Conservation (phyloP, 2,329 filamentous ascomycete genomes). For the Stemphylium beticola region DNA sequence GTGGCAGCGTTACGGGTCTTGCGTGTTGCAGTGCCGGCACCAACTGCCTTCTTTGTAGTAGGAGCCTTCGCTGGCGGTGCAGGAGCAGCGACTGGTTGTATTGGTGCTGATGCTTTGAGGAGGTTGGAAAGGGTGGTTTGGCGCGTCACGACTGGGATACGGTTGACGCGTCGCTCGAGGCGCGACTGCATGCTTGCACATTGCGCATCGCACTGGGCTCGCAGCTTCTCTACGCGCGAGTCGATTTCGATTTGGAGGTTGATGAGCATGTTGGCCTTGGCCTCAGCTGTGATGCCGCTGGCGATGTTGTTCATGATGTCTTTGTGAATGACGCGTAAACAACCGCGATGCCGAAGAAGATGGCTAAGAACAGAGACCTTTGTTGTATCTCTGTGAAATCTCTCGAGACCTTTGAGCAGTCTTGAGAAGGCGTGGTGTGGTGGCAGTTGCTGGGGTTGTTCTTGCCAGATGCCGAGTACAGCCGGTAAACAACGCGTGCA, state of each 20-base stretch:
- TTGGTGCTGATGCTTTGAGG: constrained; percentile 51
- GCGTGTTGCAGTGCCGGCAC: constrained; percentile 11
- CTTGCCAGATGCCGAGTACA: neutral
- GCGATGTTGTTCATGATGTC: constrained; percentile 27
- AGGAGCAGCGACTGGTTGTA: constrained; percentile 12
- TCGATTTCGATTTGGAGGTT: constrained; percentile 65
- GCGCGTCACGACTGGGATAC: constrained; percentile 81
- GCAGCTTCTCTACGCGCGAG: constrained; percentile 83
- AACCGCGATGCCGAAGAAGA: neutral
- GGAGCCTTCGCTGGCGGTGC: constrained; percentile 16
- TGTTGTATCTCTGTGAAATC: neutral
- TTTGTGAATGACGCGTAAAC: constrained; percentile 26
- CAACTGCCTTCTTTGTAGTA: neutral
- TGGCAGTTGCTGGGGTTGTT: neutral
- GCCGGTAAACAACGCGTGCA: constrained; percentile 34
- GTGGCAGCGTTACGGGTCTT: constrained; percentile 15
- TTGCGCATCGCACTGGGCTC: constrained; percentile 87
- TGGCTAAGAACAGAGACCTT: neutral
- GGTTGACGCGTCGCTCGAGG: constrained; percentile 91
- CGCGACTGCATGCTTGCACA: constrained; percentile 83
- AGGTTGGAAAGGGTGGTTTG: constrained; percentile 84
- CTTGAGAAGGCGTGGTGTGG: constrained; percentile 1
- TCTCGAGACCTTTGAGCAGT: neutral
- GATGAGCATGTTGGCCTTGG: constrained; percentile 39
- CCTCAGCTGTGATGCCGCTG: constrained; percentile 38